Evolutionary conservation across 495 filamentous ascomycete species (phyloP).

Genomic region (Penicillium flavigenum): DNA sequence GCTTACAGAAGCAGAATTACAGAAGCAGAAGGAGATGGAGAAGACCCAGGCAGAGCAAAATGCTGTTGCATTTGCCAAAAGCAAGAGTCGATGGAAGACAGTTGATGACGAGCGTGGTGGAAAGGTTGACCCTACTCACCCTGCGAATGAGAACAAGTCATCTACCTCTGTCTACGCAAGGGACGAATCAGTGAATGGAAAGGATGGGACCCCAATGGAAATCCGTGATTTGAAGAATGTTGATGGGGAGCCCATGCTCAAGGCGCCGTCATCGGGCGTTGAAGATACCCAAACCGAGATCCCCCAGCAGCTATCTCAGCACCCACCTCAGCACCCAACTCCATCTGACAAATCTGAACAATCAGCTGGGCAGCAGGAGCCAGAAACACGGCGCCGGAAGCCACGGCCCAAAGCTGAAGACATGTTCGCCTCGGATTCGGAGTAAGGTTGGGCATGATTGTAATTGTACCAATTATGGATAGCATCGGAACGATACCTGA

Average conservation of each 20-base stretch:
- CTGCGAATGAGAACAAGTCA: conserved; percentile 24
- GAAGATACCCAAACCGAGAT: conserved; percentile 15
- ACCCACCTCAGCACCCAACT: conserved; percentile 15
- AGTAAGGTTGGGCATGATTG: conserved; percentile 29
- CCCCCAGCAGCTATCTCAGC: conserved; percentile 23
- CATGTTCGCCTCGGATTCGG: conserved; percentile 80
- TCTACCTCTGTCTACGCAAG: conserved; percentile 28
- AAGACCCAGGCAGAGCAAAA: conserved; percentile 46
- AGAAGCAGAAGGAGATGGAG: conserved; percentile 53
- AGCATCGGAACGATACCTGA: not conserved
- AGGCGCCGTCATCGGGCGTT: conserved; percentile 14
- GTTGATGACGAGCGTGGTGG: conserved; percentile 56
- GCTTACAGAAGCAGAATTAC: conserved; percentile 49
- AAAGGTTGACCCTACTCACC: conserved; percentile 35
- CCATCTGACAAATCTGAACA: conserved; percentile 22
- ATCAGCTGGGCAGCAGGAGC: conserved; percentile 13
- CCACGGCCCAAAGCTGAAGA: conserved; percentile 83
- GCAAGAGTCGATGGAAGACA: conserved; percentile 69
- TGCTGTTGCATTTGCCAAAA: conserved; percentile 37
- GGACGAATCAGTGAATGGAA: conserved; percentile 43
- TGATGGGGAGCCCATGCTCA: conserved; percentile 39
- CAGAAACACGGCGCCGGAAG: conserved; percentile 36
- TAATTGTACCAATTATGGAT: conserved; percentile 18
- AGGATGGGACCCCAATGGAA: conserved; percentile 56
- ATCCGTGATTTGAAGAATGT: conserved; percentile 51